Percentiles rank a stretch among this genome's conserved stretches.
Evolutionary conservation across 2,329 filamentous ascomycete species (phyloP).

Genomic region (Epichloe elymi): DNA sequence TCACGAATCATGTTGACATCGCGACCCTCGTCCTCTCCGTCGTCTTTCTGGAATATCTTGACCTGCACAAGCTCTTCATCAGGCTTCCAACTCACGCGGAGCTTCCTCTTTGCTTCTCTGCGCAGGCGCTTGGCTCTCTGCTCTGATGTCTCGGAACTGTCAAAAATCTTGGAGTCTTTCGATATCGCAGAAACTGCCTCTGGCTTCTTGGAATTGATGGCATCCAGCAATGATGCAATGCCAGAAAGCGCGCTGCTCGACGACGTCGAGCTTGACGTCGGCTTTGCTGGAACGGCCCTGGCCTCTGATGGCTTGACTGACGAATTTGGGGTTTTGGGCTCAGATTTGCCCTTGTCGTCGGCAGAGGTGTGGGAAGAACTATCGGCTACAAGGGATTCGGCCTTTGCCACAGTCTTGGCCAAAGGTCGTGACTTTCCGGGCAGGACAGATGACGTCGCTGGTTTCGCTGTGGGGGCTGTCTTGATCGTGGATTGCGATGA

Average conservation of each 20-base stretch:
- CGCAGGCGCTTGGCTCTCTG: slow-evolving; percentile 54
- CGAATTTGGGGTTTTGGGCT: slow-evolving; percentile 12
- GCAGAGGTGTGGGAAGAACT: slow-evolving; percentile 12
- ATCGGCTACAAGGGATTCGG: slow-evolving; percentile 16
- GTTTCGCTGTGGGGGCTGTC: slow-evolving; percentile 16
- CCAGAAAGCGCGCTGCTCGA: slow-evolving; percentile 26
- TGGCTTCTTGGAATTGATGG: slow-evolving; percentile 30
- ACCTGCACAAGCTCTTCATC: slow-evolving; percentile 54
- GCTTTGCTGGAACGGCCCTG: slow-evolving; percentile 10
- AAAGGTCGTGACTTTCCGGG: slow-evolving; percentile 35
- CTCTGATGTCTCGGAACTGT: slow-evolving; percentile 52
- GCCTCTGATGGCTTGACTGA: slow-evolving; percentile 15
- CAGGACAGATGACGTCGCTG: slow-evolving; percentile 23
- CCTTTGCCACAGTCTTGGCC: slow-evolving; percentile 28
- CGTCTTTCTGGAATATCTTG: slow-evolving; percentile 58
- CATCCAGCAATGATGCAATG: slow-evolving; percentile 41
- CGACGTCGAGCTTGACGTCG: slow-evolving; percentile 8
- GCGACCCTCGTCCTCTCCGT: slow-evolving; percentile 55
- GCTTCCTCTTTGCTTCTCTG: slow-evolving; percentile 57
- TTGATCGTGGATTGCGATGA: slow-evolving; percentile 18
- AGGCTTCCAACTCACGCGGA: slow-evolving; percentile 59
- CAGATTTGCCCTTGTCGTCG: slow-evolving; percentile 20
- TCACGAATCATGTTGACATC: slow-evolving; percentile 57
- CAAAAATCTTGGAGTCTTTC: slow-evolving; percentile 34
- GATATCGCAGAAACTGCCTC: slow-evolving; percentile 30